Evolutionary conservation across 768 basidiomycete species (phyloP).

Genomic region (Favolaschia claudopus): DNA sequence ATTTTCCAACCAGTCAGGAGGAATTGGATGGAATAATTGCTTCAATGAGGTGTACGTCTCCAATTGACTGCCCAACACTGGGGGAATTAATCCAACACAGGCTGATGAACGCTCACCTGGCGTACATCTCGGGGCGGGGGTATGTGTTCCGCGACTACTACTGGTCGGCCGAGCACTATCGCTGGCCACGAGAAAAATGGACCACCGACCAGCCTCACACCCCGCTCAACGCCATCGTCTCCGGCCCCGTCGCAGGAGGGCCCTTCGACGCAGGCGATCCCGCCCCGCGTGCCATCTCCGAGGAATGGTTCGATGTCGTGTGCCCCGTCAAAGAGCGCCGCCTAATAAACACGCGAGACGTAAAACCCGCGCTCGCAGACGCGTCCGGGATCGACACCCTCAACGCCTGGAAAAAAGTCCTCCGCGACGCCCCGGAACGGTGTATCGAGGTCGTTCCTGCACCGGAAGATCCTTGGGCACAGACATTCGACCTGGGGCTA

Average conservation of each 20-base stretch:
- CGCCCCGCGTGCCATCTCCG: constrained; percentile 33
- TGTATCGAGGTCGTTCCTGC: constrained; percentile 46
- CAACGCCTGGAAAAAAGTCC: constrained; percentile 26
- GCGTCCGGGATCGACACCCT: constrained; percentile 24
- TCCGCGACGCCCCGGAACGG: constrained; percentile 30
- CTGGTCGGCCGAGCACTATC: constrained; percentile 30
- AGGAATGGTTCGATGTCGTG: constrained; percentile 32
- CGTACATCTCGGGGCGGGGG: constrained; percentile 37
- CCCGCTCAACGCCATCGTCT: constrained; percentile 35
- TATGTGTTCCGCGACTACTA: constrained; percentile 38
- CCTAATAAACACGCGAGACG: constrained; percentile 24
- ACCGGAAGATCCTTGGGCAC: constrained; percentile 33
- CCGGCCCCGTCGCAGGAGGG: constrained; percentile 34
- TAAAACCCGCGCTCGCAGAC: constrained; percentile 26
- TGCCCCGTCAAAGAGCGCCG: constrained; percentile 31
- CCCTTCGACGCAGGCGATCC: constrained; percentile 29
- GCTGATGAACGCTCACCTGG: constrained; percentile 38
- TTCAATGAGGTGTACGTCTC: constrained; percentile 48
- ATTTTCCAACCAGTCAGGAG: background rate
- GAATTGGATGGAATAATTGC: constrained; percentile 55
- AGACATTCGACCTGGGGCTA: constrained; percentile 52
- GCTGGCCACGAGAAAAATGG: constrained; percentile 18
- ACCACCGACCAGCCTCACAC: constrained; percentile 22
- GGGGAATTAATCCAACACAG: constrained; percentile 9
- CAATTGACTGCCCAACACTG: background rate